Evolutionary conservation across 179 eudicot species (phyloP), one percentile per base, ranked within the genome.

Genomic region (Silene coronaria): DNA sequence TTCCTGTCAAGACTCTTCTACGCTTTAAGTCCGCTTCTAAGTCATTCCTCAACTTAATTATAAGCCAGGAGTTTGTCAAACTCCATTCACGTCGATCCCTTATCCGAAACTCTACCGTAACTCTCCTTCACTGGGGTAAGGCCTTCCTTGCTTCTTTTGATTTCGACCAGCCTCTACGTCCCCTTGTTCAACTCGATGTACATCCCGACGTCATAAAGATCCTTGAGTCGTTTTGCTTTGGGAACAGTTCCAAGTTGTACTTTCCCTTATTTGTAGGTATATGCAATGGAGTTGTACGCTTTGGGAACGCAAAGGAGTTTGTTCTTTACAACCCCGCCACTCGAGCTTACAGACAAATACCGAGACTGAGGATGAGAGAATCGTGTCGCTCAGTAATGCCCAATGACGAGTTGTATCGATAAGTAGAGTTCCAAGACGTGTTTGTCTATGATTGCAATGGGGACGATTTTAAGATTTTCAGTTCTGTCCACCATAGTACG

Each of bases 381-480:
- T 30, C 0, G 11, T 5, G 0, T 34, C 7, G 7, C 38, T n/a
- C n/a, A n/a, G n/a, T n/a, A n/a, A n/a, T n/a, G n/a, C n/a, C n/a
- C n/a, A n/a, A n/a, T n/a, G n/a, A n/a, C n/a, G n/a, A n/a, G n/a
- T n/a, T n/a, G n/a, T n/a, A n/a, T n/a, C n/a, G n/a, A n/a, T n/a
- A n/a, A n/a, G n/a, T n/a, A n/a, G n/a, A n/a, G n/a, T 34, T 34
- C 7, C 0, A 4, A 0, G 21, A 19, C 0, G 53, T 10, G 53
- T 73, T 73, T 59, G 55, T 3, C 26, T 73, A 59, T 36, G 67
- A 59, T 22, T 22, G 34, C 11, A 36, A 59, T 13, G 5, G 21
- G 12, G 57, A 73, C n/a, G 76, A 73, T 36, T 73, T 26, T 60
- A 73, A 34, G 57, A 23, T 73, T 34, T 59, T 73, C 0, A 58